These are phyloP conservation scores for Claviceps sp. DNA, from an alignment of 2,329 filamentous ascomycete genomes.

Conservation along the genomic window DNA sequence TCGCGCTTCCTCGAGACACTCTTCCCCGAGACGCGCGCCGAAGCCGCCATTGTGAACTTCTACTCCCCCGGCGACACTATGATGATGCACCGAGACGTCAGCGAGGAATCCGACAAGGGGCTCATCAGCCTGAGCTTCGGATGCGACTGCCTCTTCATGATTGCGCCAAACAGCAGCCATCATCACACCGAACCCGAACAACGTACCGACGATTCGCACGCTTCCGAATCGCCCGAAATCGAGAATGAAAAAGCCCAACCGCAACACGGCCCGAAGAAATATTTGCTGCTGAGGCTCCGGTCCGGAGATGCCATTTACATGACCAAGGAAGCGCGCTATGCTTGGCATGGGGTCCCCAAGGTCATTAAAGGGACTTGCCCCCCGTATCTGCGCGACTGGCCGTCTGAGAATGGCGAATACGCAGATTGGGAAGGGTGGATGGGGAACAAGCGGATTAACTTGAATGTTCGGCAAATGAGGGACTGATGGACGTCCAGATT, in stretches of 20 bases:
- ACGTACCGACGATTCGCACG: no score
- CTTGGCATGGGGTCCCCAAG: constrained; percentile 92
- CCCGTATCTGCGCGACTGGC: constrained; percentile 61
- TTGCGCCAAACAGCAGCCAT: constrained; percentile 42
- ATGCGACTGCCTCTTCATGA: constrained; percentile 81
- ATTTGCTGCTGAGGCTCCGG: constrained; percentile 51
- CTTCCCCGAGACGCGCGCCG: constrained; percentile 65
- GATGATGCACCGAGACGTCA: constrained; percentile 87
- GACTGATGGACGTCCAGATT: constrained; percentile 20
- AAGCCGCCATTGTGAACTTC: constrained; percentile 89
- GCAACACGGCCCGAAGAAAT: constrained; percentile 23
- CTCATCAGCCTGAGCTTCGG: constrained; percentile 80
- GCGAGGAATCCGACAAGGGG: constrained; percentile 65
- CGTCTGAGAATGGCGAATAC: constrained; percentile 40
- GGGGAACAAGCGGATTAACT: constrained; percentile 71
- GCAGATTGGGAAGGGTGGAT: constrained; percentile 78
- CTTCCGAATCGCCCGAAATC: no score
- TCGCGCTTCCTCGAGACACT: constrained; percentile 50
- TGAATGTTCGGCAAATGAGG: constrained; percentile 86
- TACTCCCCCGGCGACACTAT: constrained; percentile 86
- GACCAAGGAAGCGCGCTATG: constrained; percentile 67
- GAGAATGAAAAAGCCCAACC: constrained; percentile 1
- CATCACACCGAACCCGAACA: constrained; percentile 7
- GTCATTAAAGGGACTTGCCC: constrained; percentile 73
- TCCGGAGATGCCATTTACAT: constrained; percentile 90